phyloP scores from a whole-genome alignment of 495 filamentous ascomycete genomes.

The Lophiostoma macrostomum region DNA sequence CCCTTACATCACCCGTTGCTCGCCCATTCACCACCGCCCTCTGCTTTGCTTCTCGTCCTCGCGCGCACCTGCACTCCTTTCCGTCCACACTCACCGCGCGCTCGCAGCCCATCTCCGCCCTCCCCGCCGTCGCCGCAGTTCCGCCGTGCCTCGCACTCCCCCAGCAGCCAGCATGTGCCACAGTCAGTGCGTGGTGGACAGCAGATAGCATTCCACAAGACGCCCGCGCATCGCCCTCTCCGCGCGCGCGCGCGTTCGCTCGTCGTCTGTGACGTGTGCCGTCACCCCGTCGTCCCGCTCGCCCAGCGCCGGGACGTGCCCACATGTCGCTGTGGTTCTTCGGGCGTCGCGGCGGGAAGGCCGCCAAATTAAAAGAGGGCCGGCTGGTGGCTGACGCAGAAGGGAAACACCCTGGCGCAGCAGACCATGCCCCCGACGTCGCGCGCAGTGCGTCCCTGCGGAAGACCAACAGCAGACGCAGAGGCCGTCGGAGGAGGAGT shows the following conservation, averaged over 20 bases:
- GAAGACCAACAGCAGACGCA: conserved; percentile 17
- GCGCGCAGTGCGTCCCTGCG: conserved; percentile 26
- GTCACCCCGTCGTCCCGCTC: neutral
- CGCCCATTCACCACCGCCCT: too few relatives aligned
- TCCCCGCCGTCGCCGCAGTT: too few relatives aligned
- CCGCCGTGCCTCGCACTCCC: too few relatives aligned
- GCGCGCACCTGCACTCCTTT: too few relatives aligned
- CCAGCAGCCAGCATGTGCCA: too few relatives aligned
- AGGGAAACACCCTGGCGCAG: conserved; percentile 29
- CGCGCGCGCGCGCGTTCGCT: neutral
- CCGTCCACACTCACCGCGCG: too few relatives aligned
- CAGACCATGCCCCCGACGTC: conserved; percentile 7
- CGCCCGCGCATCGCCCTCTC: neutral
- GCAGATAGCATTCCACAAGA: too few relatives aligned
- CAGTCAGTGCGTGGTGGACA: too few relatives aligned
- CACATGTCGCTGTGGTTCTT: conserved; percentile 36
- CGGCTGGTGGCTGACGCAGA: conserved; percentile 20
- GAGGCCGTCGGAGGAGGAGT: conserved; percentile 29
- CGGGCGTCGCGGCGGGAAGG: conserved; percentile 23
- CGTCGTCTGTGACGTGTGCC: neutral
- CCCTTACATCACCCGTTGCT: too few relatives aligned
- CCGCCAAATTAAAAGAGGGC: conserved; percentile 29
- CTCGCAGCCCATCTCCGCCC: too few relatives aligned
- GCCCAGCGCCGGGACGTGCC: conserved; percentile 6
- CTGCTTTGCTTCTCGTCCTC: too few relatives aligned